Base-by-base conservation (phyloP, 352 stramenopile species). In the Phytophthora chlamydospora region DNA sequence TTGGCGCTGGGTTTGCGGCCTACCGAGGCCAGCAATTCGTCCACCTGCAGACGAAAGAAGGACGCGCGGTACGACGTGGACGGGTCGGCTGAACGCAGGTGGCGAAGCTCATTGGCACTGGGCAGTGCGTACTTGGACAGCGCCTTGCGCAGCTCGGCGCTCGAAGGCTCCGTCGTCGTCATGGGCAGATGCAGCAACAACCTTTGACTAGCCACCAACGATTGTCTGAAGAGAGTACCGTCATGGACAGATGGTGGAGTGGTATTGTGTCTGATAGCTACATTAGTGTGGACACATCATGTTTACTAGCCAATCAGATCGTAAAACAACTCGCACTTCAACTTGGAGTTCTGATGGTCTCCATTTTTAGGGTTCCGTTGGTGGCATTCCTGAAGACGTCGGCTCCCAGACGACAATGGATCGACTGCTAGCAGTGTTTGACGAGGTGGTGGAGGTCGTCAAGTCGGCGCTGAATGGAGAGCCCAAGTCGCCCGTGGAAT, bases 121-220 rank as follows among this genome's bases (percentile, higher is more conserved):
- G 93, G 93, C 42, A 98, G 79, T 54, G 93, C 91, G 54, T 96
- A 97, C 76, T 93, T 93, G 70, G 81, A 90, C 33, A 91, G 75
- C 65, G 71, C 69, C 71, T 90, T 88, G 56, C 83, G 85, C 57
- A 93, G 66, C 55, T 90, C 67, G 24, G 24, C 24, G 24, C 24
- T 29, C 34, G 48, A 39, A 16, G 57, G 51, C 1, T 45, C 58
- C 35, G 47, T 65, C 32, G 46, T 65, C 13, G 50, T 44, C 59
- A 67, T 67, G 17, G 48, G 36, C 24, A 39, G 33, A 33, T 29
- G 47, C 6, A 24, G 35, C 47, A 50, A 29, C 33, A 52, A 58
- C 33, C 27, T 58, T 53, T 52, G 38, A 52, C 41, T 61, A 29
- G 24, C 24, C 24, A 29, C 24, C 24, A 29, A 29, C 24, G 24